Base-by-base conservation (phyloP, 2,329 filamentous ascomycete genomes). In the Penicillium hesseltinei region DNA sequence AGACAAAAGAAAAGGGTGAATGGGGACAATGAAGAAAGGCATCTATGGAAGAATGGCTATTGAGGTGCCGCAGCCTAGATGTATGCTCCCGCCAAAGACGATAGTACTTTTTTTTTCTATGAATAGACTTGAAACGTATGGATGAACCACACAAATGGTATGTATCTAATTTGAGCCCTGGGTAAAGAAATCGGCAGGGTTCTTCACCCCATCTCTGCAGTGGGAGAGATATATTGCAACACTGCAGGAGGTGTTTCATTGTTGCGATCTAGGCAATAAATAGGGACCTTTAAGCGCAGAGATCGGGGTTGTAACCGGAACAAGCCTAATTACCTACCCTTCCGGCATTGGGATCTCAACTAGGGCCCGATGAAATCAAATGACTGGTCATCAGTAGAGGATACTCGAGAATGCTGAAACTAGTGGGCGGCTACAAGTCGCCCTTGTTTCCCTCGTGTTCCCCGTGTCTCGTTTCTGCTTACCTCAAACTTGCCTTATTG, bases 321-420 rank as follows among this genome's bases (percentile, higher is more conserved):
- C 39, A n/a, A 44, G 55, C 13, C 35, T 46, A 54, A 21, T 11
- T 9, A 29, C 17, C 10, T 48, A 54, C n/a, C 27, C 23, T n/a
- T 44, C 35, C 9, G 50, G 21, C 39, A 57, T 58, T 57, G 8
- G 25, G 27, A 51, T 60, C 44, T 49, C 50, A 46, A 42, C 50
- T 54, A 31, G 31, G 15, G 21, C 51, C 29, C 44, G 46, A 35
- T 27, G 21, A 11, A 29, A 21, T 21, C 2, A 50, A 62, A 57
- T 36, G 51, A 65, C 47, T 65, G 64, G 64, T 11, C 25, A 36
- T 54, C 47, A 59, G 29, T 9, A 5, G 36, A 40, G 25, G 33
- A 44, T 50, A 21, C 19, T 38, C n/a, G 19, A 5, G 11, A 3
- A 33, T 42, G 50, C 9, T 65, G 64, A 66, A 66, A 66, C 64